Percentiles rank a stretch among this genome's conserved stretches.
phyloP scores from a whole-genome alignment of 306 rosid genomes.

The Rosa lucieae region DNA sequence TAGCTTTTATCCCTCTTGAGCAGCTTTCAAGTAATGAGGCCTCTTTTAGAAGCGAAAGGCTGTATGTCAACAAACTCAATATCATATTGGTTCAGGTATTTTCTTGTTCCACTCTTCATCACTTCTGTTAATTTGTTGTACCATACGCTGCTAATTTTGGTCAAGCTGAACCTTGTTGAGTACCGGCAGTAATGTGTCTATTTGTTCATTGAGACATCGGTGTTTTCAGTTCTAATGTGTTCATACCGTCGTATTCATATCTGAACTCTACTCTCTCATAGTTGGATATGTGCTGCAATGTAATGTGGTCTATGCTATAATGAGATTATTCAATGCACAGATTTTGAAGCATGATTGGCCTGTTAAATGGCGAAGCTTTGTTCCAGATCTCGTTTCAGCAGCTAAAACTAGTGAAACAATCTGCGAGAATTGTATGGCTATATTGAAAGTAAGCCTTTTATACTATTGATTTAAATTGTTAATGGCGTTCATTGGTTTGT shows the following conservation, averaged over 20 bases:
- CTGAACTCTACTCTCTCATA: neutral
- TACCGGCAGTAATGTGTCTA: neutral
- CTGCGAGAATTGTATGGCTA: constrained; percentile 96
- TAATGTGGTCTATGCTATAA: neutral
- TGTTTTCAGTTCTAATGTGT: neutral
- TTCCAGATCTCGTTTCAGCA: constrained; percentile 93
- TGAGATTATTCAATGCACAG: constrained; percentile 37
- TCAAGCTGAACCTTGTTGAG: neutral
- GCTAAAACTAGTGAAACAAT: constrained; percentile 95
- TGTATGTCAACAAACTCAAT: constrained; percentile 98
- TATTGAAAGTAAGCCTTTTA: constrained; percentile 64
- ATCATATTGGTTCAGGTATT: constrained; percentile 94
- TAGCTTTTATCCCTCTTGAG: constrained; percentile 23
- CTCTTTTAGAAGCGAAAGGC: constrained; percentile 81
- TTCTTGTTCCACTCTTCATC: neutral
- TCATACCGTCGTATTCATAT: neutral
- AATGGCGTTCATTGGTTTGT: neutral
- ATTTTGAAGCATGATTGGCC: constrained; percentile 99
- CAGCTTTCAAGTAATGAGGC: constrained; percentile 89
- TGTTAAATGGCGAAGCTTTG: constrained; percentile 80
- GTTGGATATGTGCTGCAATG: neutral
- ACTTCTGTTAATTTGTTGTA: neutral
- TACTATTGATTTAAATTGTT: neutral
- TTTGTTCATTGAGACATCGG: neutral
- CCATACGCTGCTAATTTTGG: neutral